Evolutionary conservation across 2,329 filamentous ascomycete species (phyloP), one percentile per base, ranked within the genome.

Genomic region (Colletotrichum tropicicola): DNA sequence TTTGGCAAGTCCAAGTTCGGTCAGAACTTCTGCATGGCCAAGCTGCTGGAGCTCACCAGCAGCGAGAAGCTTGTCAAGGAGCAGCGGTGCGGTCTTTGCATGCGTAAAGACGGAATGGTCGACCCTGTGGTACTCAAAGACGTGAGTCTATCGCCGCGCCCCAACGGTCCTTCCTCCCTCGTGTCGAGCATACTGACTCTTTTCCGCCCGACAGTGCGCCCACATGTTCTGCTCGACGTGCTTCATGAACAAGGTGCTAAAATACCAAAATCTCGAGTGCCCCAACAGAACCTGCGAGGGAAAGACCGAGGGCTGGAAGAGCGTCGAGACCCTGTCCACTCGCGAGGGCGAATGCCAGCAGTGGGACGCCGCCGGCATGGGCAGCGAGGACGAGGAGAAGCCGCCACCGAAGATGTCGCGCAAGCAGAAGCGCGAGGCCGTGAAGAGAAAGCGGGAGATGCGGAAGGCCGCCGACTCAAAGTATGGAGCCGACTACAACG

Each of bases 171-270:
- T 32, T 37, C n/a, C 5, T 52, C 8, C 35, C 6, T 9, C 6
- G 12, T 27, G n/a, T 39, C 12, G 12, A n/a, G 12, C 4, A 5
- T 52, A 10, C 17, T 23, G 7, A 52, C 48, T 23, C 5, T 23
- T 30, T 5, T 41, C 4, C 13, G 13, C n/a, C n/a, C n/a, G n/a
- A n/a, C 19, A 78, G 78, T 80, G 79, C 27, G 59, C 66, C 0
- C 78, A 81, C 48, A 21, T 73, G 1, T 78, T 74, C 35, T 80
- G 78, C 57, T 1, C 2, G 0, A 3, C 4, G 0, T 80, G 77
- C 35, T 41, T 75, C 2, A 15, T 12, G n/a, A n/a, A n/a, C 15
- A 25, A 4, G 28, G 48, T 23, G 4, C 4, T 9, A 4, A n/a
- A 35, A 32, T 9, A 5, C 19, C 4, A 49, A 32, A 19, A 19